Evolutionary conservation across 495 filamentous ascomycete species (phyloP).

Genomic region (Aspergillus homomorphus): DNA sequence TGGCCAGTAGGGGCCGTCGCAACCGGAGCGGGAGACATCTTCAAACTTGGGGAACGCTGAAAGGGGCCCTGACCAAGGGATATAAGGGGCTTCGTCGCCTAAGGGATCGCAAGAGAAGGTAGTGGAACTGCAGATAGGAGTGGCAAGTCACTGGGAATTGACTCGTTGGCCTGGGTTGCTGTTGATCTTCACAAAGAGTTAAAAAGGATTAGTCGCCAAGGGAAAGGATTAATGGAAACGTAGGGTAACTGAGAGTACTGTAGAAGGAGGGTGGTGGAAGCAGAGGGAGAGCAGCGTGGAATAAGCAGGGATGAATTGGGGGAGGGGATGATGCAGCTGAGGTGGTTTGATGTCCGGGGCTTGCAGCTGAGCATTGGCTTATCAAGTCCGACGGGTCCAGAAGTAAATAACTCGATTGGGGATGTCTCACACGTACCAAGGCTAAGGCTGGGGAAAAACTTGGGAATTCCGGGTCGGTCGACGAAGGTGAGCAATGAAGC

Average conservation of each 20-base stretch:
- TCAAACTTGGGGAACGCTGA: constrained; percentile 45
- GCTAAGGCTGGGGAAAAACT: no score
- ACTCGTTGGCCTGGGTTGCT: background rate
- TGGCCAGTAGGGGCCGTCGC: constrained; percentile 44
- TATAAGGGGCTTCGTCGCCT: constrained; percentile 75
- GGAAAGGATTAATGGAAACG: background rate
- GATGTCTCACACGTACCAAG: no score
- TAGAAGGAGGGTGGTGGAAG: background rate
- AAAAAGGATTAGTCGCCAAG: background rate
- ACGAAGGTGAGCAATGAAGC: no score
- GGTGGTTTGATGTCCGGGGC: no score
- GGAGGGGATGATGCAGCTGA: no score
- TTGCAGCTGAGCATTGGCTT: no score
- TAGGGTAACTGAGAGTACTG: background rate
- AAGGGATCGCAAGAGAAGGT: constrained; percentile 28
- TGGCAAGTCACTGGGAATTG: constrained; percentile 11
- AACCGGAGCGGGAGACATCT: constrained; percentile 51
- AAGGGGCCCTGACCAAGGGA: constrained; percentile 92
- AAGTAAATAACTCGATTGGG: no score
- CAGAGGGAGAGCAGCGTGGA: no score
- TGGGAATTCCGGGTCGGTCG: no score
- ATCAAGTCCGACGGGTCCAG: no score
- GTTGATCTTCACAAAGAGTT: background rate
- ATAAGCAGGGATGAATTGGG: no score
- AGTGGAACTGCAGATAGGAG: constrained; percentile 9